Percentiles rank a stretch among this genome's conserved stretches.
These are phyloP conservation scores for Xylaria sp. DNA, from an alignment of 2,329 filamentous ascomycete species.

Conservation along the genomic window DNA sequence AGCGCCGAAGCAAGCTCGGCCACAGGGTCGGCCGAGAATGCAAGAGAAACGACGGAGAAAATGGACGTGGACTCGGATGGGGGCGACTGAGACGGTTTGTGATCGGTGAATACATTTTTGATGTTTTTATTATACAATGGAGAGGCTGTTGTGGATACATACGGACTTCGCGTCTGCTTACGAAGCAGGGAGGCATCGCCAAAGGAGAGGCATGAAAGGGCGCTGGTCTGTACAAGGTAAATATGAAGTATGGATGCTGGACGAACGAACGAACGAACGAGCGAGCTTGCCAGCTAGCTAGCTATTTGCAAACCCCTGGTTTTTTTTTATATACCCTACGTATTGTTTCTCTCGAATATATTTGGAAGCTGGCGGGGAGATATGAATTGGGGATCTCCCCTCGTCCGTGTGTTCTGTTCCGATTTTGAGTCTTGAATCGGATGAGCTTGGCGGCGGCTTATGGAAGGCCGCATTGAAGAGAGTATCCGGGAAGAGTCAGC, in stretches of 20 bases:
- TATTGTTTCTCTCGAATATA: conserved; percentile 9
- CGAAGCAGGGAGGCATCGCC: neutral
- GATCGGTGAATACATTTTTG: neutral
- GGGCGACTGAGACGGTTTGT: conserved; percentile 17
- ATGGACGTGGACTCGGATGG: conserved; percentile 43
- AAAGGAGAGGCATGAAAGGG: neutral
- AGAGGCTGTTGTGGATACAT: neutral
- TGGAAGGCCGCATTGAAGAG: too few species aligned
- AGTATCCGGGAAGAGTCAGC: too few species aligned
- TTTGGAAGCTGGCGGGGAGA: neutral
- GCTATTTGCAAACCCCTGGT: neutral
- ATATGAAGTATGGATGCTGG: neutral
- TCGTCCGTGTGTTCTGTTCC: neutral
- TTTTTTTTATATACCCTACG: conserved; percentile 18
- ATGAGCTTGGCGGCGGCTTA: too few species aligned
- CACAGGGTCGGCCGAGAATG: conserved; percentile 28
- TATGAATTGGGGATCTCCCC: neutral
- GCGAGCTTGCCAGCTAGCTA: too few species aligned
- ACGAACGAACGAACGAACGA: conserved; percentile 1
- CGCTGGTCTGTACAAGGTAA: conserved; percentile 7
- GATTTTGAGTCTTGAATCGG: neutral
- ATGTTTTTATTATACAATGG: neutral
- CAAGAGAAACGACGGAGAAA: conserved; percentile 32
- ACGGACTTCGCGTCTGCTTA: neutral
- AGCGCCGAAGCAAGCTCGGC: conserved; percentile 26